Percentiles rank a stretch among this genome's conserved stretches.
Conservation (phyloP, 73 alveolate species). For the Paramecium primaurelia region DNA sequence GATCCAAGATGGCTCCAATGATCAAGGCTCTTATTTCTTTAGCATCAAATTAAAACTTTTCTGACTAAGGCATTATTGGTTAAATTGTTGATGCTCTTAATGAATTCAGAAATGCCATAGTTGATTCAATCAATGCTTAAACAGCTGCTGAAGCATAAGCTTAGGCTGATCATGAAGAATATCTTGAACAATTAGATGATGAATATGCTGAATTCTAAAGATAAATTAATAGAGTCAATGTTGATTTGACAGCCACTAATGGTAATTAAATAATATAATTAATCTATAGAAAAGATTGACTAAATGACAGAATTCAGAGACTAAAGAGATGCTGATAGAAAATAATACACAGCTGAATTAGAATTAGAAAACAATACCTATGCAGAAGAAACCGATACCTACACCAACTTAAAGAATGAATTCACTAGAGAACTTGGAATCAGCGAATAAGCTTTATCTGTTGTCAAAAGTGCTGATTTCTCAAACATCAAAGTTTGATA, state of each 20-base stretch:
- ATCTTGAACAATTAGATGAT: constrained; percentile 21
- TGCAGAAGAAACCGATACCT: constrained; percentile 53
- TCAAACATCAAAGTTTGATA: constrained; percentile 44
- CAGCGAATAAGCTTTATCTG: constrained; percentile 42
- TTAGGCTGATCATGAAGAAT: constrained; percentile 28
- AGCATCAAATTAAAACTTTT: constrained; percentile 40
- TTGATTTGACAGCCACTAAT: constrained; percentile 32
- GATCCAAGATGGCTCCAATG: constrained; percentile 46
- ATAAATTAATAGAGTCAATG: neutral
- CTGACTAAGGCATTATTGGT: constrained; percentile 22
- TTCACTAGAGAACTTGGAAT: constrained; percentile 36
- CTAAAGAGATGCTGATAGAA: constrained; percentile 8
- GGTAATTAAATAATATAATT: neutral
- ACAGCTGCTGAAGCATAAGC: constrained; percentile 35
- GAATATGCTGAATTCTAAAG: constrained; percentile 53
- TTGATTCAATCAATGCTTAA: constrained; percentile 11
- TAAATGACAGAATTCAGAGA: constrained; percentile 39
- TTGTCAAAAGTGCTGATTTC: constrained; percentile 43
- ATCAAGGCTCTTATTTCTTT: constrained; percentile 32
- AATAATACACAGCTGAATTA: neutral
- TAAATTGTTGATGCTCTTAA: constrained; percentile 35
- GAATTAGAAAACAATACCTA: constrained; percentile 42
- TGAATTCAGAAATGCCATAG: constrained; percentile 40
- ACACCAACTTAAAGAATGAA: constrained; percentile 24
- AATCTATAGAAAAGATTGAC: constrained; percentile 25